phyloP scores from a whole-genome alignment of 83 land plant genomes.

The Picea engelmannii region DNA sequence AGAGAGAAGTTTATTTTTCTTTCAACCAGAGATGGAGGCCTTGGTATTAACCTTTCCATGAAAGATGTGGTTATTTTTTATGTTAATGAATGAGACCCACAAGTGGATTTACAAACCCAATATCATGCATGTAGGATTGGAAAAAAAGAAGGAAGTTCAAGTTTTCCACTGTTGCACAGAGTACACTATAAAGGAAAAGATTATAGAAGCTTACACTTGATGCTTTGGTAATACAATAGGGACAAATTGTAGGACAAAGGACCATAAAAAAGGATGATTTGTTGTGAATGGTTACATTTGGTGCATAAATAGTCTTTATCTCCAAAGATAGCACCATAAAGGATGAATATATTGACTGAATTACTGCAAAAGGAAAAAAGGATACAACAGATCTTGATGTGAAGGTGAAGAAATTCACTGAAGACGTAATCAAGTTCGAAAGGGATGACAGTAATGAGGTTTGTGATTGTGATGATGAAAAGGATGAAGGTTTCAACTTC shows the following conservation, averaged over 20 bases:
- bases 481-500: no score
- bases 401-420: no score
- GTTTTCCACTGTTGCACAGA: neutral
- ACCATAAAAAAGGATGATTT: conserved; percentile 92
- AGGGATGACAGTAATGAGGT: conserved; percentile 23
- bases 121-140: conserved; percentile 91
- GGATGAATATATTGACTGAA: conserved; percentile 17
- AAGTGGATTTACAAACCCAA: conserved; percentile 92
- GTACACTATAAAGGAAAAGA: neutral
- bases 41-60: conserved; percentile 93
- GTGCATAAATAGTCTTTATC: conserved; percentile 96
- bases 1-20: conserved; percentile 85
- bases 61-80: conserved; percentile 91
- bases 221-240: conserved; percentile 97
- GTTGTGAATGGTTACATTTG: conserved; percentile 93
- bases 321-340: conserved; percentile 92
- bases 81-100: conserved; percentile 96
- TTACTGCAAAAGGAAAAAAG: conserved; percentile 11
- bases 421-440: no score
- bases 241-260: conserved; percentile 92
- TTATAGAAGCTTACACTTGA: conserved; percentile 65
- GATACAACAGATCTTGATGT: no score
- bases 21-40: conserved; percentile 91
- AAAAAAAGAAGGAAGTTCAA: conserved; percentile 92
- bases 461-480: no score